These are phyloP conservation scores for Dendrothele bispora DNA, from an alignment of 768 basidiomycete species.

Conservation along the genomic window DNA sequence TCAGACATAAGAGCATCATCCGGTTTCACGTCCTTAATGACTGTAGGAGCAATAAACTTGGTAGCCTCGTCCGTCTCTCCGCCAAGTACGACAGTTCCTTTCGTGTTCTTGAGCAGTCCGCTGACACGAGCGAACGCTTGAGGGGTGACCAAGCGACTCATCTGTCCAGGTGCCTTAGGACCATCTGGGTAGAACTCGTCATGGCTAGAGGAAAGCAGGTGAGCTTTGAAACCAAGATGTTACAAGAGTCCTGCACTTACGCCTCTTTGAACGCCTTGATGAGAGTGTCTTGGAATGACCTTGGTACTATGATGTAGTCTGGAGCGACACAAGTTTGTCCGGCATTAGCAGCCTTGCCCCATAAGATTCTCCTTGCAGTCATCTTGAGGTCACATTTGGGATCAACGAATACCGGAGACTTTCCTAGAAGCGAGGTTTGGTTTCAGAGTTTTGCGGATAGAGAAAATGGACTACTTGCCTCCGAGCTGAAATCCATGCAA, in stretches of 20 bases:
- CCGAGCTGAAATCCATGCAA: slow-evolving; percentile 44
- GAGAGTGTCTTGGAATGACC: slow-evolving; percentile 12
- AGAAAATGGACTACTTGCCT: slow-evolving; percentile 14
- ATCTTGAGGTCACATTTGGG: slow-evolving; percentile 44
- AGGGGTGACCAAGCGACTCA: slow-evolving; percentile 53
- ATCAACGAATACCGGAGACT: slow-evolving; percentile 48
- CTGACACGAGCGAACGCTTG: slow-evolving; percentile 54
- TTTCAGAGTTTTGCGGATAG: not conserved
- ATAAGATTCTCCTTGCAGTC: slow-evolving; percentile 64
- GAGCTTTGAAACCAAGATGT: slow-evolving; percentile 29
- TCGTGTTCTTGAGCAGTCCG: slow-evolving; percentile 50
- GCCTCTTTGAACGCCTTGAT: slow-evolving; percentile 10
- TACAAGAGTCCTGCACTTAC: no score
- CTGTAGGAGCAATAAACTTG: slow-evolving; percentile 55
- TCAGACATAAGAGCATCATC: slow-evolving; percentile 64
- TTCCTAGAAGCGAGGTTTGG: slow-evolving; percentile 18
- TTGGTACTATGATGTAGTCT: slow-evolving; percentile 37
- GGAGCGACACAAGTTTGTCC: slow-evolving; percentile 73
- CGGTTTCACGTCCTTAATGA: slow-evolving; percentile 52
- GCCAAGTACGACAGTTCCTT: slow-evolving; percentile 57
- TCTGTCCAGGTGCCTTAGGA: slow-evolving; percentile 42
- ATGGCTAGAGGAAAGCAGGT: slow-evolving; percentile 43
- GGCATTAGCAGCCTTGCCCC: slow-evolving; percentile 64
- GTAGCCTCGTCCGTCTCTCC: slow-evolving; percentile 39
- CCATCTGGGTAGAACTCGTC: slow-evolving; percentile 54